These are phyloP conservation scores for Solanum chmielewskii DNA, from an alignment of 257 asterid species.

Conservation along the genomic window DNA sequence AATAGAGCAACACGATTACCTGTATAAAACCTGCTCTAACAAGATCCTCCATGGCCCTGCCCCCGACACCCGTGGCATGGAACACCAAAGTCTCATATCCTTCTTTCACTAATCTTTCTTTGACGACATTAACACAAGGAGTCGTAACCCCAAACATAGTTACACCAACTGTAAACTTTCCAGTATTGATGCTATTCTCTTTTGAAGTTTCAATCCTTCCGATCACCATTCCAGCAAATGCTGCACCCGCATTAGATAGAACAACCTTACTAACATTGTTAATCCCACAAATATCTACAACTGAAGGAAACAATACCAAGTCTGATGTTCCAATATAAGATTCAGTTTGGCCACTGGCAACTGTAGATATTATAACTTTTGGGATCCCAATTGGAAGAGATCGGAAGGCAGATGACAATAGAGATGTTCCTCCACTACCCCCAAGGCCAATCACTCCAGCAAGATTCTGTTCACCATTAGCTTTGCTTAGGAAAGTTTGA, in stretches of 20 bases:
- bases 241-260: slow-evolving; percentile 66
- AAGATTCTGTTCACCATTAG: slow-evolving; percentile 24
- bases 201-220: slow-evolving; percentile 30
- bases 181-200: slow-evolving; percentile 14
- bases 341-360: slow-evolving; percentile 90
- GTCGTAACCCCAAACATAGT: slow-evolving; percentile 99
- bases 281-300: slow-evolving; percentile 92
- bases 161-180: slow-evolving; percentile 63
- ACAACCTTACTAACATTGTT: slow-evolving; percentile 71
- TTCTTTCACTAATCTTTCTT: slow-evolving; percentile 68
- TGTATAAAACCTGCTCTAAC: slow-evolving; percentile 79
- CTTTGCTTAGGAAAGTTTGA: slow-evolving; percentile 33
- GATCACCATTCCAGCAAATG: slow-evolving; percentile 84
- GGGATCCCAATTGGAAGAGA: slow-evolving; percentile 83
- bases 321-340: slow-evolving; percentile 87
- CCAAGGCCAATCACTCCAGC: slow-evolving; percentile 91
- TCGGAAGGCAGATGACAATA: slow-evolving; percentile 71
- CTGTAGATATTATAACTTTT: slow-evolving; percentile 72
- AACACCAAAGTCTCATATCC: slow-evolving; percentile 80
- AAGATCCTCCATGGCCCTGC: slow-evolving; percentile 98
- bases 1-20: slow-evolving; percentile 24
- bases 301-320: slow-evolving; percentile 85
- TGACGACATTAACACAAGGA: slow-evolving; percentile 69
- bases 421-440: slow-evolving; percentile 95
- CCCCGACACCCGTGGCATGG: slow-evolving; percentile 98